A percentile compares a stretch with the other conserved stretches of the same genome.
Evolutionary conservation across 345 rosid species (phyloP).

Genomic region (Aquilaria yunnanensis): DNA sequence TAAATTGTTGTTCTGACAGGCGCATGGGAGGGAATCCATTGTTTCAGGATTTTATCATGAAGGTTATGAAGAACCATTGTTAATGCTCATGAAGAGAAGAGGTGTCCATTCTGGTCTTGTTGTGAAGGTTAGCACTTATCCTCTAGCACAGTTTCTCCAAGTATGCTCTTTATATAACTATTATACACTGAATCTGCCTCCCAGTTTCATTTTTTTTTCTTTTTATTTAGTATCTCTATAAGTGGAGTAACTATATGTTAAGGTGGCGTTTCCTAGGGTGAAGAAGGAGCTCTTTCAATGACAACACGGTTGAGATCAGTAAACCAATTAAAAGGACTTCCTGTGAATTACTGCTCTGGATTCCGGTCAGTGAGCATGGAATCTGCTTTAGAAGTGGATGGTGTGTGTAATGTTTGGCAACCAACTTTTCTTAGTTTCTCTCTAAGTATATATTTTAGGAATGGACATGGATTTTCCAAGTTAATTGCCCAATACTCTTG

Average conservation of each 20-base stretch:
- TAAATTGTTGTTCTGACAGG: constrained; percentile 40
- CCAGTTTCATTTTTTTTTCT: too few species aligned
- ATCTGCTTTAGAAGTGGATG: constrained; percentile 70
- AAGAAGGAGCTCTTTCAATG: constrained; percentile 97
- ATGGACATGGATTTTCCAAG: neutral
- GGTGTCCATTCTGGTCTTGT: constrained; percentile 93
- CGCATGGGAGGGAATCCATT: constrained; percentile 78
- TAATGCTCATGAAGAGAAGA: constrained; percentile 99
- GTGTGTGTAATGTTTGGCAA: constrained; percentile 29
- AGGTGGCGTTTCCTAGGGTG: constrained; percentile 44
- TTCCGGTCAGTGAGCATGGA: constrained; percentile 58
- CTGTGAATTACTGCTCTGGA: constrained; percentile 97
- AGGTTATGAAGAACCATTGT: constrained; percentile 89
- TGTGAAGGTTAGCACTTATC: constrained; percentile 59
- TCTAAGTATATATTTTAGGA: neutral
- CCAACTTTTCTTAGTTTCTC: neutral
- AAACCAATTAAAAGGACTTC: constrained; percentile 71
- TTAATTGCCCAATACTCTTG: neutral
- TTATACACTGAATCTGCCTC: too few species aligned
- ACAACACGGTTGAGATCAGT: constrained; percentile 73
- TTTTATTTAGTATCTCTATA: too few species aligned
- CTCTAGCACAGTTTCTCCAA: neutral
- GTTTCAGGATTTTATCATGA: constrained; percentile 94
- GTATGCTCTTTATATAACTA: neutral
- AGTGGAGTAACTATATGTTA: too few species aligned